Evolutionary conservation across 163 green algal species (phyloP).

Genomic region (Prototheca wickerhamii): DNA sequence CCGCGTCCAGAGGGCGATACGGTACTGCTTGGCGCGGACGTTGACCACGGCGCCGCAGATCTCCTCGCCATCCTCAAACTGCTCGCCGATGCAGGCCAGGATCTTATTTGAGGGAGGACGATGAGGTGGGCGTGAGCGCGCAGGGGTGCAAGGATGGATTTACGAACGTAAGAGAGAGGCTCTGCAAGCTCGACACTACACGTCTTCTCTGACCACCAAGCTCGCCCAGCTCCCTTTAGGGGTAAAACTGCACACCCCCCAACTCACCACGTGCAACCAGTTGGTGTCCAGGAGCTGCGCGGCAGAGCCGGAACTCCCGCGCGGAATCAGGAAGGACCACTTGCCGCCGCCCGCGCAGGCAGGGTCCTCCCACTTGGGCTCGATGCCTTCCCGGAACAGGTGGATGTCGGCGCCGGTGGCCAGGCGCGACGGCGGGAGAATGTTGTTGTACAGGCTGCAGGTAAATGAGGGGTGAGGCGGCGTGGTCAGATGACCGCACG

Average conservation of each 20-base stretch:
- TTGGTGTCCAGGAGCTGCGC: conserved; percentile 67
- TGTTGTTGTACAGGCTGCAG: conserved; percentile 98
- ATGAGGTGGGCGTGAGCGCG: conserved; percentile 41
- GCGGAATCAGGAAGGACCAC: conserved; percentile 74
- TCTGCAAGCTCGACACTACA: too few species aligned
- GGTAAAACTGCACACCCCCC: too few species aligned
- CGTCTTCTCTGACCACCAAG: not conserved
- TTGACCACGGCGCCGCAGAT: conserved; percentile 92
- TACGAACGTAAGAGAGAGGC: too few species aligned
- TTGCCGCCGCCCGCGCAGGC: conserved; percentile 81
- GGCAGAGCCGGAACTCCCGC: not conserved
- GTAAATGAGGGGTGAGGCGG: not conserved
- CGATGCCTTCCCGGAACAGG: conserved; percentile 94
- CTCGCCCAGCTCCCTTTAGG: not conserved
- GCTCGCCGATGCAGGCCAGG: conserved; percentile 95
- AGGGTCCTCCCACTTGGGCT: conserved; percentile 98
- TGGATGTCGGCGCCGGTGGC: conserved; percentile 84
- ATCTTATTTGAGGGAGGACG: not conserved
- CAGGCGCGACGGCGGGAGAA: conserved; percentile 85
- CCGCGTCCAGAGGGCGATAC: conserved; percentile 92
- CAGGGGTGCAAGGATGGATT: not conserved
- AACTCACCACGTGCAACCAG: conserved; percentile 85
- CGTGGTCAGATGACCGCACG: not conserved
- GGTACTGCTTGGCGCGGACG: conserved; percentile 75
- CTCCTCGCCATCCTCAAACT: conserved; percentile 93